Percentiles rank a stretch among this genome's conserved stretches.
phyloP scores from a whole-genome alignment of 352 stramenopile genomes.

The Phytophthora pluvialis region DNA sequence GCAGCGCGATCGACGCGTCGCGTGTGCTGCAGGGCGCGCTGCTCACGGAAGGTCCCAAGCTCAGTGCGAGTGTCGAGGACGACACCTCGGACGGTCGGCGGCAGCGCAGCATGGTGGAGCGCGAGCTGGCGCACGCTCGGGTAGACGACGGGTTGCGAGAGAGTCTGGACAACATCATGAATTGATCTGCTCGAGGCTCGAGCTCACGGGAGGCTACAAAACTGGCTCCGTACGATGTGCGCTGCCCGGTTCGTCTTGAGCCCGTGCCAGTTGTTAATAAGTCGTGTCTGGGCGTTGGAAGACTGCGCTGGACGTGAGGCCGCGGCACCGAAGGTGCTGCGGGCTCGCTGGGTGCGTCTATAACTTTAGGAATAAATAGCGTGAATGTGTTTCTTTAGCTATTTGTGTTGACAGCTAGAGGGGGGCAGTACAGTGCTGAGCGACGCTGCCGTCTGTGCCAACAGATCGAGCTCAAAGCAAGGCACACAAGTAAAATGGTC shows the following conservation, averaged over 20 bases:
- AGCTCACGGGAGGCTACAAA: neutral
- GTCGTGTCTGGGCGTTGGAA: constrained; percentile 3
- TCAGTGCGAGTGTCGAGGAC: constrained; percentile 37
- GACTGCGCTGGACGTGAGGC: neutral
- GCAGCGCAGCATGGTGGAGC: constrained; percentile 26
- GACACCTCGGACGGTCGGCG: constrained; percentile 28
- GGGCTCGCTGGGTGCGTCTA: neutral
- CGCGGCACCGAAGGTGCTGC: neutral
- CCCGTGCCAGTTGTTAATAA: constrained; percentile 9
- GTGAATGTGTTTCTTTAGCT: constrained; percentile 1
- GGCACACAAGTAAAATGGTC: neutral
- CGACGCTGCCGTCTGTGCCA: too few species aligned
- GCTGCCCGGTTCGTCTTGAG: neutral
- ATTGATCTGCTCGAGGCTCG: neutral
- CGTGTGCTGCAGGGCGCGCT: constrained; percentile 34
- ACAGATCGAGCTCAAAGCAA: too few species aligned
- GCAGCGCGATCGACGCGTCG: constrained; percentile 31
- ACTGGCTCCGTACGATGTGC: neutral
- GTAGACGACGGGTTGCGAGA: neutral
- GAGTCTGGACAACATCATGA: constrained; percentile 20
- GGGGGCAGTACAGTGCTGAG: too few species aligned
- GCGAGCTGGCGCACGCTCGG: constrained; percentile 9
- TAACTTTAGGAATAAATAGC: constrained; percentile 15
- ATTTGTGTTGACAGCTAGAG: too few species aligned
- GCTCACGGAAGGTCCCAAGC: constrained; percentile 36